Evolutionary conservation across 176 grass and related monocot genomes (phyloP), one percentile per base, ranked within the genome.

Genomic region (Elymus sibiricus): DNA sequence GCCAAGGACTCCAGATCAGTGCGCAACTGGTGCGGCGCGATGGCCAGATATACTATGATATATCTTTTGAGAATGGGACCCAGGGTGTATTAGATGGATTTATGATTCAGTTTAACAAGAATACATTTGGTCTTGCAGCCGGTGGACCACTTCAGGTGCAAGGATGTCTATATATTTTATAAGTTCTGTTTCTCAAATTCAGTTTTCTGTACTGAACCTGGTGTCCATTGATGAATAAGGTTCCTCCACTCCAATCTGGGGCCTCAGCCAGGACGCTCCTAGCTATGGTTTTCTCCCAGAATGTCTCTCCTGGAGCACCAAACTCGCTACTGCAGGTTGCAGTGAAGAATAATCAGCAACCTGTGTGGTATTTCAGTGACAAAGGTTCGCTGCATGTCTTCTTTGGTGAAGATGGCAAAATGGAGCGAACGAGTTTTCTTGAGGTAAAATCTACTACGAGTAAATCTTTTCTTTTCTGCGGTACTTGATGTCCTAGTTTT

Each of bases 101-200:
- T 86, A 99, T 99, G 97, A 99, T 99, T 67, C 97, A 99, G 85
- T 99, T 99, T 87, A 99, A 96, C 90, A 99, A 99, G 85, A 99
- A 96, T 63, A 93, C 97, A 42, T 96, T 99, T 88, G 94, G 97
- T 83, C 82, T 99, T 89, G 92, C 90, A 74, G 92, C 94, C 51
- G 97, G 88, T 74, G 92, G 87, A 77, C 92, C 97, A 90, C 89
- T 99, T 83, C 94, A 99, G 94, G 97, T 99, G 42, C 79, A 53
- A 51, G 21, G 64, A 49, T 38, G 42, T 53, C 49, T 43, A 15
- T 85, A 44, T 46, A 31, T 85, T n/a, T 13, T 78, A 60, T 40
- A 32, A 22, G 67, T 22, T 2, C 35, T n/a, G 8, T 67, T 79
- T 78, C 32, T 31, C 40, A 44, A 43, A 53, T 90, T 51, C 66